Percentiles rank a stretch among this genome's conserved stretches.
Evolutionary conservation across 2,329 filamentous ascomycete genomes (phyloP).

Genomic region (Penicillium sp.): DNA sequence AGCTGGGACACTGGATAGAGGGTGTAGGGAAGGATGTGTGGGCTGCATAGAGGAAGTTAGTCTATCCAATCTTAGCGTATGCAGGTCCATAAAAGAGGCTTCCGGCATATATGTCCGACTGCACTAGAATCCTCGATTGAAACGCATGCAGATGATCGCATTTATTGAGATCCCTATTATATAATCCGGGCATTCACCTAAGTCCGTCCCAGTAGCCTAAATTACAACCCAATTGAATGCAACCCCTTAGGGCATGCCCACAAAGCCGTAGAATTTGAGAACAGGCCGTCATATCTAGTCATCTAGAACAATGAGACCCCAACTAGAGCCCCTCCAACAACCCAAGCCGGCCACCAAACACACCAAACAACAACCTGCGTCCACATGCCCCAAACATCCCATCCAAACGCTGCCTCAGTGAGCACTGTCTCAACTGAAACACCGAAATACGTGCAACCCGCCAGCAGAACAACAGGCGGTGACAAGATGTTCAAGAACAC

Average conservation of each 20-base stretch:
- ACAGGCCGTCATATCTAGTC: neutral
- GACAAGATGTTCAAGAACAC: constrained; percentile 64
- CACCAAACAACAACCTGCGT: constrained; percentile 91
- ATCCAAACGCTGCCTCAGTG: constrained; percentile 78
- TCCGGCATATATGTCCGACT: constrained; percentile 26
- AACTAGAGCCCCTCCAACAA: constrained; percentile 58
- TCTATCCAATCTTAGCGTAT: constrained; percentile 16
- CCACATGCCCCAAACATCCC: constrained; percentile 88
- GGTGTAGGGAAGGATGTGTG: constrained; percentile 91
- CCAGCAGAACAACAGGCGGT: constrained; percentile 62
- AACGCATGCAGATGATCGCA: constrained; percentile 13
- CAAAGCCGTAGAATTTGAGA: neutral
- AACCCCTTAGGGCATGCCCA: neutral
- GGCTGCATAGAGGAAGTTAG: constrained; percentile 67
- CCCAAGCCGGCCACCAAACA: constrained; percentile 94
- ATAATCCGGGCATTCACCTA: neutral
- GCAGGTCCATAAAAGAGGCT: neutral
- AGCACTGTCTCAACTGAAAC: constrained; percentile 64
- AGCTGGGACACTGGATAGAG: constrained; percentile 97
- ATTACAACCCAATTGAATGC: neutral
- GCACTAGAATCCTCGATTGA: constrained; percentile 21
- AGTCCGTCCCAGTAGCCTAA: neutral
- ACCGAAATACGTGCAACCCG: constrained; percentile 54
- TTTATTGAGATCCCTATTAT: constrained; percentile 2
- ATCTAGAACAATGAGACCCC: constrained; percentile 39